Evolutionary conservation across 306 rosid species (phyloP).

Genomic region (Fragaria nilgerrensis): DNA sequence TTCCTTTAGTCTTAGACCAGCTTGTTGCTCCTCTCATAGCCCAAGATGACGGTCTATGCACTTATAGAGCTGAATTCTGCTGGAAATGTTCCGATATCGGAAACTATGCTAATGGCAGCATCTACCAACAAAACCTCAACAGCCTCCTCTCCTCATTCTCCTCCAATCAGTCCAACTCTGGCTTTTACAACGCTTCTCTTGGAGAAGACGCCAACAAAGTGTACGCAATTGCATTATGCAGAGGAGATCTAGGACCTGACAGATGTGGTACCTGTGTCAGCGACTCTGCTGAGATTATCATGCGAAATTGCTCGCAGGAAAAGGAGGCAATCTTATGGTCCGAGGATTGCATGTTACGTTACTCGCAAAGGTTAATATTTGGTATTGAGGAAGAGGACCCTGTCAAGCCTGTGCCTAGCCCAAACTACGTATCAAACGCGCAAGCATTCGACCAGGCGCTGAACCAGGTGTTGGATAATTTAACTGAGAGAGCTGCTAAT

Average conservation of each 20-base stretch:
- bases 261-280: background rate
- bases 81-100: background rate
- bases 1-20: background rate
- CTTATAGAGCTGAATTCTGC: background rate
- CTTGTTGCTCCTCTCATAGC: background rate
- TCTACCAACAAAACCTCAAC: background rate
- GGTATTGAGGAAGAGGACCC: background rate
- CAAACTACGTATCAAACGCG: background rate
- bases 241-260: constrained; percentile 7
- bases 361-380: constrained; percentile 8
- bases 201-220: constrained; percentile 15
- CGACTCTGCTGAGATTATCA: background rate
- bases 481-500: background rate
- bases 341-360: background rate
- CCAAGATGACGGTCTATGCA: constrained; percentile 1
- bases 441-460: background rate
- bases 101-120: background rate
- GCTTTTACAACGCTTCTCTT: constrained; percentile 4
- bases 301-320: background rate
- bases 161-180: background rate
- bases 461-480: background rate
- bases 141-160: background rate
- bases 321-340: constrained; percentile 13
- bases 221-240: constrained; percentile 22
- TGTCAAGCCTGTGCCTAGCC: background rate